These are phyloP conservation scores for Pseudogymnoascus sp. DNA, from an alignment of 2,329 filamentous ascomycete species.

Conservation along the genomic window DNA sequence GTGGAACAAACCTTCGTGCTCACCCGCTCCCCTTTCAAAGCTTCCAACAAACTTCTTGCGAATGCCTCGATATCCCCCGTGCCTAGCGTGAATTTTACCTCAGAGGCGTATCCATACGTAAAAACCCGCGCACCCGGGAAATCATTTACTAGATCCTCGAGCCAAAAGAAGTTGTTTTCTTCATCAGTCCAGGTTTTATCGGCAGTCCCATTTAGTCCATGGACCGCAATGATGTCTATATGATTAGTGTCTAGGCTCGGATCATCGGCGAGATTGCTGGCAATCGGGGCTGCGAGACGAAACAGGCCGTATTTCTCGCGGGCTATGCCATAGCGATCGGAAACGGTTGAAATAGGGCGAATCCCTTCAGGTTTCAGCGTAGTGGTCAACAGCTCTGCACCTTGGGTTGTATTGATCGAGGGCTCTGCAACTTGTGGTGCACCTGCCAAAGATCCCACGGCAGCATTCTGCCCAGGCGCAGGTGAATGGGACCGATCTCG, in stretches of 20 bases:
- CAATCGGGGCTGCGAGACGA: not conserved
- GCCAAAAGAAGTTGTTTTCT: slow-evolving; percentile 15
- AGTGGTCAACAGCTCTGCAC: not conserved
- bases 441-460: not conserved
- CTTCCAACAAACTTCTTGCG: slow-evolving; percentile 13
- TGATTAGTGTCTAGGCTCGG: not conserved
- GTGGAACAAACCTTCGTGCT: not conserved
- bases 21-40: slow-evolving; percentile 8
- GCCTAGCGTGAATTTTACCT: slow-evolving; percentile 11
- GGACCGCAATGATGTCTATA: slow-evolving; percentile 16
- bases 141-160: slow-evolving; percentile 16
- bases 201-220: slow-evolving; percentile 15
- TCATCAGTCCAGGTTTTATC: slow-evolving; percentile 19
- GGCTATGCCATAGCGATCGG: not conserved
- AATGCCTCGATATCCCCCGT: slow-evolving; percentile 14
- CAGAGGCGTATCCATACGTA: slow-evolving; percentile 19
- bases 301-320: slow-evolving; percentile 1
- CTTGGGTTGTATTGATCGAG: not conserved
- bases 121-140: slow-evolving; percentile 19
- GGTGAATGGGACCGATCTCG: not conserved
- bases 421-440: not conserved
- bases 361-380: not conserved
- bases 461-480: not conserved
- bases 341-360: not conserved
- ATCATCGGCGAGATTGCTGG: not conserved